Evolutionary conservation across 306 rosid species (phyloP), one percentile per base, ranked within the genome.

Genomic region (Betula pendula): DNA sequence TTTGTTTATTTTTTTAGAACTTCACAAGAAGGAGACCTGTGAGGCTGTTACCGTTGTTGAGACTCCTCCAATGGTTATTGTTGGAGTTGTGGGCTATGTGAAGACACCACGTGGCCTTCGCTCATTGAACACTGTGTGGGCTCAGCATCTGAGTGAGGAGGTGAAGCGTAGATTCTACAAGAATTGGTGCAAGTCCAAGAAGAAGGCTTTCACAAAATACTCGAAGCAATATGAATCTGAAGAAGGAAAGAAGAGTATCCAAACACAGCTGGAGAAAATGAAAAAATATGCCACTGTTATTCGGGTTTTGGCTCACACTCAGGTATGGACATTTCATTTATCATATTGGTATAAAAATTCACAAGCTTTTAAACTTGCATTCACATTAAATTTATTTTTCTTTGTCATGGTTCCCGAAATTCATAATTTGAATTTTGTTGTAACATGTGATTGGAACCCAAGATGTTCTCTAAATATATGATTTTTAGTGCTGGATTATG

Each of bases 61-160:
- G 82, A 91, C 92, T 38, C 97, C 97, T 74, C 96, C 97, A 0
- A 80, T 92, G 91, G 92, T 92, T 13, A 72, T 92, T 76, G 97
- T 92, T 27, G 97, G 97, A 27, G 92, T 92, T 76, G 97, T 92
- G 6, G 97, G 97, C 50, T 92, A 92, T 15, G 90, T 90, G 76
- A 90, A 87, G 50, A 92, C 97, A 56, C 97, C 97, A 0, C 91
- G 96, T 13, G 97, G 97, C n/a, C 93, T 92, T n/a, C 90, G 96
- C 0, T 77, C 96, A 1, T 33, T 92, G 90, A 79, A 87, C 81
- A 89, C 96, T 50, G 97, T 92, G 0, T 92, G 97, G 97, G 85
- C 96, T 49, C 97, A 92, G 90, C 97, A 92, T 81, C 79, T 92
- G 78, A 90, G 92, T 40, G 96, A 92, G 80, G 97, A 92, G 75